phyloP scores from a whole-genome alignment of 2,329 filamentous ascomycete species.

The Microdochium bolleyi region DNA sequence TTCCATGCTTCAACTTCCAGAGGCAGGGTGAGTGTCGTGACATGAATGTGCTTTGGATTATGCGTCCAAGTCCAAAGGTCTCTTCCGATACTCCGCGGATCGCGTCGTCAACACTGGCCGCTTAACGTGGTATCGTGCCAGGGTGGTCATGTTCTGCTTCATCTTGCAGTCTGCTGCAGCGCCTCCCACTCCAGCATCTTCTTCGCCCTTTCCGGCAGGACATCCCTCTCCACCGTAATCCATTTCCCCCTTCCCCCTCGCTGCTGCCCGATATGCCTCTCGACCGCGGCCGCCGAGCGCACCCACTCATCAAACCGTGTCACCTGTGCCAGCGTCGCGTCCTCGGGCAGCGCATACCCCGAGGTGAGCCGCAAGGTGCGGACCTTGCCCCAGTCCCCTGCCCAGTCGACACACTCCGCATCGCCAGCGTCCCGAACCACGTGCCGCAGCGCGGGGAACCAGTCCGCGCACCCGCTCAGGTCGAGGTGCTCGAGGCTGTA shows the following conservation, averaged over 20 bases:
- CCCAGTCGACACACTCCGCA: conserved; percentile 41
- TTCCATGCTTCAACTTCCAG: too few relatives aligned
- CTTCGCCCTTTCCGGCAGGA: conserved; percentile 3
- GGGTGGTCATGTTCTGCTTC: too few relatives aligned
- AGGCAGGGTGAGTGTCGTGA: too few relatives aligned
- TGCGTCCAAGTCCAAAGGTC: too few relatives aligned
- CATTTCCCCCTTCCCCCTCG: conserved; percentile 39
- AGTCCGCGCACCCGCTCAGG: conserved; percentile 49
- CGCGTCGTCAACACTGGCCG: too few relatives aligned
- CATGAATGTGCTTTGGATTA: too few relatives aligned
- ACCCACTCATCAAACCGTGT: conserved; percentile 24
- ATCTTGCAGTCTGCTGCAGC: neutral
- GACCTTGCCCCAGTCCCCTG: conserved; percentile 44
- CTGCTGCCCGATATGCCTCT: conserved; percentile 36
- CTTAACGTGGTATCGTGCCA: too few relatives aligned
- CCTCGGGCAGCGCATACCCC: conserved; percentile 30
- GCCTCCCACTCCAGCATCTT: neutral
- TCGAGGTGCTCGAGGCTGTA: conserved; percentile 55
- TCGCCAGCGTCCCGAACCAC: conserved; percentile 29
- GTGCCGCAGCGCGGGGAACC: conserved; percentile 37
- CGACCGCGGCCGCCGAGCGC: conserved; percentile 30
- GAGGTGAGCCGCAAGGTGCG: conserved; percentile 33
- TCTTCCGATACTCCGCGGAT: too few relatives aligned
- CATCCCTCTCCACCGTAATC: conserved; percentile 39
- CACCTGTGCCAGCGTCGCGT: conserved; percentile 22